Base-by-base conservation (phyloP, 1,284 basidiomycete genomes). In the Ceratobasidium sp. region DNA sequence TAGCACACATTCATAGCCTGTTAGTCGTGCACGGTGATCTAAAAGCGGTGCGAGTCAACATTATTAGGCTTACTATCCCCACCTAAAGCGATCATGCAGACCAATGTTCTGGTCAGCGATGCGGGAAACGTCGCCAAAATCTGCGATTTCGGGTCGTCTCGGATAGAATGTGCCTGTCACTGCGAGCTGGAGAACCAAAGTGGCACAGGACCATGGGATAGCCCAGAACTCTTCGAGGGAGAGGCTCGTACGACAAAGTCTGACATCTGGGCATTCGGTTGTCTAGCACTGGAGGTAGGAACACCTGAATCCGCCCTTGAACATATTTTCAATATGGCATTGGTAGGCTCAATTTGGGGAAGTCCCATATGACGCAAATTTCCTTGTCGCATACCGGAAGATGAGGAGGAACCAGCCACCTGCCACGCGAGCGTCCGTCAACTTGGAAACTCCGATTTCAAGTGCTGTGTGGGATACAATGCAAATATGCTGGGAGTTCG, bases 111-210 rank as follows among this genome's bases (percentile, higher is more conserved):
- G 8, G 29, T 72, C 16, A 43, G 51, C 22, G 24, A 68, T 14
- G 9, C 19, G 0, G 53, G 46, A n/a, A 16, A 34, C 4, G 31
- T 48, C 2, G 31, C 31, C 11, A 71, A 71, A 14, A 37, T 72
- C 59, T 72, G 56, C 16, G 68, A 72, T 22, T 72, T 72, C 37
- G 68, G 68, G 14, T 72, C 68, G 3, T 61, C 68, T 27, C 54
- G 56, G 22, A 51, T 72, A 24, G n/a, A 61, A 8, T 72, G 68
- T 31, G 0, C 1, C 0, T 72, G 68, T 24, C 34, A 59, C 29
- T 3, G 5, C 0, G 56, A 43, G 7, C 41, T 31, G 5, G 27
- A 24, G 3, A 27, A 31, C 16, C 58, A 39, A 22, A n/a, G 9
- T 16, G 58, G 56, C 5, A 61, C 68, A 13, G 11, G 22, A 9